Conservation (phyloP, 2,329 filamentous ascomycete species). For the Hypomyces rosellus region DNA sequence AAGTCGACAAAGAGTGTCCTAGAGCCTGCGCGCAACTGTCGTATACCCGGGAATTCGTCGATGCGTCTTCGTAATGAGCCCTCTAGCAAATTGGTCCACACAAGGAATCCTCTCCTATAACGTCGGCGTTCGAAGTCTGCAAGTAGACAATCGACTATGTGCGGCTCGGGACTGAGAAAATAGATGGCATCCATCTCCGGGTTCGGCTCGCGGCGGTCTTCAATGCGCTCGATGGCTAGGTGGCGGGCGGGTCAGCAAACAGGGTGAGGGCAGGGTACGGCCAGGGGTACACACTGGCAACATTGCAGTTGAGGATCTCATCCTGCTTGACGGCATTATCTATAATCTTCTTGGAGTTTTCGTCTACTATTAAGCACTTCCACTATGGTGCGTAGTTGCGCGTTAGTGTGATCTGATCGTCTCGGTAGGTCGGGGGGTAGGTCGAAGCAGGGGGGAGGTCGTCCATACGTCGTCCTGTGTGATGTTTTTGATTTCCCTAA, state of each 20-base stretch:
- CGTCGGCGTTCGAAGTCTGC: constrained; percentile 82
- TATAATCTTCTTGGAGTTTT: constrained; percentile 74
- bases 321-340: constrained; percentile 91
- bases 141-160: constrained; percentile 89
- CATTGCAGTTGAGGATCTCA: constrained; percentile 93
- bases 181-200: constrained; percentile 93
- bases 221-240: constrained; percentile 88
- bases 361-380: constrained; percentile 93
- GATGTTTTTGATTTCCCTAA: constrained; percentile 60
- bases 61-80: constrained; percentile 65
- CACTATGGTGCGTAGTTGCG: constrained; percentile 50
- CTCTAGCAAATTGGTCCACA: constrained; percentile 78
- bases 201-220: constrained; percentile 75
- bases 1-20: constrained; percentile 82
- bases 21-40: constrained; percentile 72
- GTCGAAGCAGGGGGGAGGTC: constrained; percentile 4
- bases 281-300: constrained; percentile 65
- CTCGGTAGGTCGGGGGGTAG: background rate
- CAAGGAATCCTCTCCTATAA: constrained; percentile 71
- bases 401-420: constrained; percentile 14
- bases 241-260: constrained; percentile 12
- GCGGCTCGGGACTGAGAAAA: constrained; percentile 74
- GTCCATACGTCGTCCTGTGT: constrained; percentile 70
- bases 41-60: constrained; percentile 61
- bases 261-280: background rate